A percentile compares a stretch with the other conserved stretches of the same genome.
Conservation (phyloP, 192 early-diverging fungal species). For the Coemansia sp. region DNA sequence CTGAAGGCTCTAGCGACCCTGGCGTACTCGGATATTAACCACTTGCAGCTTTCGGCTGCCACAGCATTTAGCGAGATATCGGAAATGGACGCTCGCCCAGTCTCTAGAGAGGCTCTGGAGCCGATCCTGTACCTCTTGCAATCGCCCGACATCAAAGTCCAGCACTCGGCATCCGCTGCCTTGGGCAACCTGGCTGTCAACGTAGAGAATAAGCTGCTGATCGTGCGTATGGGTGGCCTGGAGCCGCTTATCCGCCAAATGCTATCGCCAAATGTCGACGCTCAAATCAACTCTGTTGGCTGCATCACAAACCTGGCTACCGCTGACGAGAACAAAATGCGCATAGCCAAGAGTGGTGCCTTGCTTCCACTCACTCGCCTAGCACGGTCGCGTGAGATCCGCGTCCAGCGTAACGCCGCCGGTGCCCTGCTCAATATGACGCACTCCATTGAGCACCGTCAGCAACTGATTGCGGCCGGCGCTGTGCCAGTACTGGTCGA, state of each 20-base stretch:
- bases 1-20: constrained; percentile 80
- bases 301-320: constrained; percentile 94
- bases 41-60: constrained; percentile 83
- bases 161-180: constrained; percentile 83
- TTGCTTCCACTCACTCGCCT: constrained; percentile 72
- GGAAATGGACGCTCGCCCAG: constrained; percentile 79
- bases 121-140: constrained; percentile 82
- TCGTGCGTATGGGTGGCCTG: constrained; percentile 82
- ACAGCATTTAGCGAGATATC: constrained; percentile 90
- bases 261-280: constrained; percentile 82
- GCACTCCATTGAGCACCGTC: constrained; percentile 81
- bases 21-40: constrained; percentile 82
- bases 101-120: constrained; percentile 75
- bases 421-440: constrained; percentile 94
- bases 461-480: constrained; percentile 78
- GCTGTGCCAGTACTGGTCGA: constrained; percentile 83
- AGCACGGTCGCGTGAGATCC: constrained; percentile 77
- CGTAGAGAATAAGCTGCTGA: constrained; percentile 84
- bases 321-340: constrained; percentile 85
- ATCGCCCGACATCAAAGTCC: constrained; percentile 82
- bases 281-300: constrained; percentile 93
- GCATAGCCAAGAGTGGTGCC: constrained; percentile 84
- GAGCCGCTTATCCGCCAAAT: constrained; percentile 87
- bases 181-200: constrained; percentile 79
- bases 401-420: constrained; percentile 88